These are phyloP conservation scores for Hyaloperonospora brassicae DNA, from an alignment of 352 stramenopile species.

Conservation along the genomic window DNA sequence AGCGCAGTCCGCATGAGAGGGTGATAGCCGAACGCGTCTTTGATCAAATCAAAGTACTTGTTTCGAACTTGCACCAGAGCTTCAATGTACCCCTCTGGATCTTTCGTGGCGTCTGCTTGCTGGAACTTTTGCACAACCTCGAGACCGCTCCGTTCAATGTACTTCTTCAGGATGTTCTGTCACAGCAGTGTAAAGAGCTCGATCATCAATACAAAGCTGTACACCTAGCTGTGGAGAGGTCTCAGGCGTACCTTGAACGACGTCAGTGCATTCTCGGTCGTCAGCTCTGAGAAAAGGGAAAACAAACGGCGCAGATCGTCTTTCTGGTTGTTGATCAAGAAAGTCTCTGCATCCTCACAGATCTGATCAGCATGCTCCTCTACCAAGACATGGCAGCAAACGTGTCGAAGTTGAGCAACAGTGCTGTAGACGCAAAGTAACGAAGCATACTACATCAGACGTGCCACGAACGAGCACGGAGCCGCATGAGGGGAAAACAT, in stretches of 20 bases:
- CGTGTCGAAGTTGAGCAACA: slow-evolving; percentile 67
- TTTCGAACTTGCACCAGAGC: slow-evolving; percentile 75
- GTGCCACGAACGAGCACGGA: neutral
- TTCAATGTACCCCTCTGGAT: slow-evolving; percentile 81
- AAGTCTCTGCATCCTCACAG: slow-evolving; percentile 68
- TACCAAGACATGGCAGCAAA: slow-evolving; percentile 69
- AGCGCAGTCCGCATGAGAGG: slow-evolving; percentile 75
- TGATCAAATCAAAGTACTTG: slow-evolving; percentile 78
- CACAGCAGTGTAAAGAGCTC: slow-evolving; percentile 6
- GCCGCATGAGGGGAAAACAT: slow-evolving; percentile 3
- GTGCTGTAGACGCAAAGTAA: slow-evolving; percentile 32
- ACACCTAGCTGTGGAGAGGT: neutral
- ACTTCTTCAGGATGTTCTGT: slow-evolving; percentile 83
- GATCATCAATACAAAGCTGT: slow-evolving; percentile 5
- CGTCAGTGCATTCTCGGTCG: slow-evolving; percentile 70
- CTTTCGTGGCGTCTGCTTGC: slow-evolving; percentile 70
- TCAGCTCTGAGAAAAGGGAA: slow-evolving; percentile 73
- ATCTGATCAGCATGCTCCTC: slow-evolving; percentile 76
- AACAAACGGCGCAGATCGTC: slow-evolving; percentile 73
- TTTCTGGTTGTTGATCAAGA: slow-evolving; percentile 72
- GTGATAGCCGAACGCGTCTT: slow-evolving; percentile 77
- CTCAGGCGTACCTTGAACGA: slow-evolving; percentile 56
- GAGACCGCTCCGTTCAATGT: slow-evolving; percentile 70
- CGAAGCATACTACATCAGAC: neutral
- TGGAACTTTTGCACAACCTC: slow-evolving; percentile 76